These are phyloP conservation scores for Malus asiatica DNA, from an alignment of 306 rosid species.

Conservation along the genomic window DNA sequence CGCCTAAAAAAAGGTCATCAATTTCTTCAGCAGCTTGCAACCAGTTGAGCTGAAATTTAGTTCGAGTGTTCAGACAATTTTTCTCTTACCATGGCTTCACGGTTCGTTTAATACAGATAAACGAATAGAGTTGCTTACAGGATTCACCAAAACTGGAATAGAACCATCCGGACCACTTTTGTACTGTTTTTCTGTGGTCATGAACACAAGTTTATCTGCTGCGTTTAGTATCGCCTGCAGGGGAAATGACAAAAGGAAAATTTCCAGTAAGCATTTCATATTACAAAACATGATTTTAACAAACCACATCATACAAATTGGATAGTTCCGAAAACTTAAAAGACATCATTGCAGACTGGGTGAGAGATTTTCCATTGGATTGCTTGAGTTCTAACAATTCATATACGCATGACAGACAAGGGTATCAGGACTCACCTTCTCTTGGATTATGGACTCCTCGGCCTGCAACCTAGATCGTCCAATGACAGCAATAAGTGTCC, in stretches of 20 bases:
- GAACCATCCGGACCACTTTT: constrained; percentile 71
- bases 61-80: constrained; percentile 11
- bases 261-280: neutral
- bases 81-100: neutral
- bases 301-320: neutral
- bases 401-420: neutral
- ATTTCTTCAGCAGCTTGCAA: constrained; percentile 75
- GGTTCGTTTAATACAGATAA: neutral
- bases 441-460: constrained; percentile 71
- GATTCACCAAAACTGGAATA: constrained; percentile 72
- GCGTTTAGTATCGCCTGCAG: constrained; percentile 61
- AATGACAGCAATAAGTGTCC: constrained; percentile 58
- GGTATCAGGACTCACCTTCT: constrained; percentile 43
- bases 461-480: constrained; percentile 49
- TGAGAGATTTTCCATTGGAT: neutral
- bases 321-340: neutral
- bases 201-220: constrained; percentile 52
- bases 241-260: neutral
- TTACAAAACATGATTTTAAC: neutral
- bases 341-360: neutral
- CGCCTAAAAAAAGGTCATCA: constrained; percentile 79
- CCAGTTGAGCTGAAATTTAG: constrained; percentile 65
- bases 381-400: neutral
- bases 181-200: constrained; percentile 66
- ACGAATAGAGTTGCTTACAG: constrained; percentile 53